Evolutionary conservation across 176 grass and related monocot species (phyloP).

Genomic region (Hordeum vulgare): MorexV3_pseudomolecules_assembly NC_058522.1:25074701-25075200

Average conservation of each 20-base stretch:
- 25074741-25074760: constrained; percentile 31
- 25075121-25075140: too few relatives aligned
- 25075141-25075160: too few relatives aligned
- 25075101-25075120: too few relatives aligned
- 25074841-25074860: too few relatives aligned
- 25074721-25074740: constrained; percentile 97
- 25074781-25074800: not conserved
- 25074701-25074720: constrained; percentile 44
- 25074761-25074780: not conserved
- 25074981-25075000: not conserved
- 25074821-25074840: too few relatives aligned
- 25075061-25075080: not conserved
- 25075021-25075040: not conserved
- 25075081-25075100: too few relatives aligned
- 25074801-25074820: too few relatives aligned
- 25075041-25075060: not conserved
- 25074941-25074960: not conserved
- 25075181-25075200: too few relatives aligned
- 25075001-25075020: not conserved
- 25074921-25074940: not conserved
- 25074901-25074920: not conserved
- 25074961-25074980: not conserved
- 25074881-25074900: too few relatives aligned
- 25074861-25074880: too few relatives aligned
- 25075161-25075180: too few relatives aligned